Conservation (phyloP, 2,329 filamentous ascomycete genomes). For the Xylariaceae sp. region DNA sequence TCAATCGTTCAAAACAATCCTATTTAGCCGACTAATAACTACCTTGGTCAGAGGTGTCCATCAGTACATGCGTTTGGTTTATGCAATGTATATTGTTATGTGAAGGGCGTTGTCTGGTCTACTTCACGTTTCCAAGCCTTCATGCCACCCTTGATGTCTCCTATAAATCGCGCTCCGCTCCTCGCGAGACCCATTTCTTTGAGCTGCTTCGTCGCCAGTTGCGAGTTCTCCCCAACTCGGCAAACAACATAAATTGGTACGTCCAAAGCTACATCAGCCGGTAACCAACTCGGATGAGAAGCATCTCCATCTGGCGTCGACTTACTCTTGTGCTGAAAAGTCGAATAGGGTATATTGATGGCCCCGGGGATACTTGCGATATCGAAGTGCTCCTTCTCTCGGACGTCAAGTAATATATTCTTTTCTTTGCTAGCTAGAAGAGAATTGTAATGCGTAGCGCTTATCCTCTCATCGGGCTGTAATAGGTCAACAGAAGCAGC, state of each 20-base stretch:
- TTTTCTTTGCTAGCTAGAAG: constrained; percentile 13
- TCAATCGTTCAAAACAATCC: constrained; percentile 24
- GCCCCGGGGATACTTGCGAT: constrained; percentile 72
- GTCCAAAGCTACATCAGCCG: constrained; percentile 34
- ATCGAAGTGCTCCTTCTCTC: constrained; percentile 78
- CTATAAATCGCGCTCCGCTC: constrained; percentile 53
- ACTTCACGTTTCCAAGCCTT: constrained; percentile 66
- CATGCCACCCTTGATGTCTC: constrained; percentile 67
- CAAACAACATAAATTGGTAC: constrained; percentile 67
- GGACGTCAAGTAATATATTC: constrained; percentile 71
- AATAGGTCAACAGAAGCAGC: constrained; percentile 51
- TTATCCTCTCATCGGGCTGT: constrained; percentile 59
- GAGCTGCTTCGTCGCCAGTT: constrained; percentile 60
- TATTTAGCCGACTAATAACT: constrained; percentile 13
- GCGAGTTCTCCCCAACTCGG: constrained; percentile 72
- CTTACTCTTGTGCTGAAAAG: constrained; percentile 34
- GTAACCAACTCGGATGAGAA: constrained; percentile 35
- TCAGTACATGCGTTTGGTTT: background rate
- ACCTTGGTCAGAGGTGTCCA: background rate
- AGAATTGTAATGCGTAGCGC: constrained; percentile 53
- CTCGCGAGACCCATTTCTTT: constrained; percentile 53
- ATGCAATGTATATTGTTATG: constrained; percentile 31
- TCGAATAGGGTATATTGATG: constrained; percentile 67
- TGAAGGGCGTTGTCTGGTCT: constrained; percentile 52
- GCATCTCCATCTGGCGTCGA: constrained; percentile 18